These are phyloP conservation scores for Vigna angularis DNA, from an alignment of 306 rosid genomes.

Conservation along the genomic window DNA sequence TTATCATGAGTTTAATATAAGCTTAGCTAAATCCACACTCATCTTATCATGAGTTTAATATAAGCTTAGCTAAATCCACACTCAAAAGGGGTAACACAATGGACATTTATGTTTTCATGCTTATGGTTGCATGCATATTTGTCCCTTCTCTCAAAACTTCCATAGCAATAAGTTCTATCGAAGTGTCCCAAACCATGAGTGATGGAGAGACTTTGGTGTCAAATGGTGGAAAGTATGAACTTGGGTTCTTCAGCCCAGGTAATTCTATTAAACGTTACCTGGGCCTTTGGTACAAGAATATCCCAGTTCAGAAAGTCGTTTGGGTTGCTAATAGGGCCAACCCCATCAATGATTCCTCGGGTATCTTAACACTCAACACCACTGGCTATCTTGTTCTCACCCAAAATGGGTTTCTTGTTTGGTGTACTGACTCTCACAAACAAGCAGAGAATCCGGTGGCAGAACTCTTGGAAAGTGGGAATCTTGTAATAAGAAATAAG, in stretches of 20 bases:
- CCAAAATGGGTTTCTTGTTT: constrained; percentile 11
- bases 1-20: no score
- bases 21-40: no score
- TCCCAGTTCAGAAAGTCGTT: neutral
- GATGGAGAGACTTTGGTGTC: constrained; percentile 39
- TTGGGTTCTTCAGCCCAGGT: neutral
- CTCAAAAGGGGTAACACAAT: neutral
- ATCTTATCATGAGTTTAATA: no score
- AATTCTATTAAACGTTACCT: neutral
- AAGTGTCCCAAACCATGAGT: constrained; percentile 32
- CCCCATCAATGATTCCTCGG: constrained; percentile 32
- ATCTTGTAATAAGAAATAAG: constrained; percentile 49
- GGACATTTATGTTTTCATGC: constrained; percentile 7
- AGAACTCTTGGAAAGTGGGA: constrained; percentile 41
- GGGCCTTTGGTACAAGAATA: neutral
- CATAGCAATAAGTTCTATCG: constrained; percentile 32
- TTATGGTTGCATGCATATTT: neutral
- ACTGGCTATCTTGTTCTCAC: constrained; percentile 34
- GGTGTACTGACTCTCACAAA: constrained; percentile 8
- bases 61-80: no score
- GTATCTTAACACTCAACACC: neutral
- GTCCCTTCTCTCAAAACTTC: constrained; percentile 21
- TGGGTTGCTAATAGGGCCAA: constrained; percentile 42
- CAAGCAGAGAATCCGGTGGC: constrained; percentile 33
- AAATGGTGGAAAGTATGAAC: neutral